These are phyloP conservation scores for Ustilago trichophora DNA, from an alignment of 1,284 basidiomycete genomes.

Conservation along the genomic window DNA sequence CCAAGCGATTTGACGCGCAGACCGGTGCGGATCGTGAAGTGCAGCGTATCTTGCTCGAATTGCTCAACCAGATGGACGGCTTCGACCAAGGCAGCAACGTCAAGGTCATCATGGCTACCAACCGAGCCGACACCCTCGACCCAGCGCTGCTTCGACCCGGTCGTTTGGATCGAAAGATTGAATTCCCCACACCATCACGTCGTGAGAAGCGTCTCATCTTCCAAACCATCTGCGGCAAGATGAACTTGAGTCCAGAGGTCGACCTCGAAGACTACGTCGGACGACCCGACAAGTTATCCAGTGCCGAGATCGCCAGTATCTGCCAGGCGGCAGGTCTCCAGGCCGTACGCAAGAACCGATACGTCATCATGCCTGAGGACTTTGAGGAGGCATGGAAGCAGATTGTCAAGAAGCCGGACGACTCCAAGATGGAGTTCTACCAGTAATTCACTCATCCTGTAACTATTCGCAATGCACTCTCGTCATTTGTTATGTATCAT, in stretches of 20 bases:
- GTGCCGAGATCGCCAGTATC: constrained; percentile 93
- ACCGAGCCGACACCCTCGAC: constrained; percentile 69
- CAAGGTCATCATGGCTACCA: constrained; percentile 72
- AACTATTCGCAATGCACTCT: constrained; percentile 16
- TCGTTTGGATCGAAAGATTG: constrained; percentile 97
- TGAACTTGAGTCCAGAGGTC: constrained; percentile 97
- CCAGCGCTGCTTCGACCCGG: constrained; percentile 96
- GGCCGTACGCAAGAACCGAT: constrained; percentile 97
- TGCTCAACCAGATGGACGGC: constrained; percentile 99
- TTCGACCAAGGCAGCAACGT: constrained; percentile 99
- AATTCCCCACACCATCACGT: constrained; percentile 93
- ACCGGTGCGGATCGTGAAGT: constrained; percentile 99
- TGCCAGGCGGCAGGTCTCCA: constrained; percentile 97
- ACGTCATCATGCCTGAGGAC: constrained; percentile 93
- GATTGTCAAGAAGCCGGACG: constrained; percentile 64
- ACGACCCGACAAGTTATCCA: constrained; percentile 91
- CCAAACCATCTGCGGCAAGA: constrained; percentile 96
- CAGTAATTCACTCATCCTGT: constrained; percentile 28
- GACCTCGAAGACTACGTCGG: constrained; percentile 99
- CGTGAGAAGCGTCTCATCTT: constrained; percentile 97
- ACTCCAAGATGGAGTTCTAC: constrained; percentile 65
- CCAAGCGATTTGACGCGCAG: constrained; percentile 99
- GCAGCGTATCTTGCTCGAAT: constrained; percentile 96
- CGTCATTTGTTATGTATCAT: neutral
- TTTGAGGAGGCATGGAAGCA: constrained; percentile 75